These are phyloP conservation scores for Syzygium malaccense DNA, from an alignment of 441 rosid species.

Conservation along the genomic window DNA sequence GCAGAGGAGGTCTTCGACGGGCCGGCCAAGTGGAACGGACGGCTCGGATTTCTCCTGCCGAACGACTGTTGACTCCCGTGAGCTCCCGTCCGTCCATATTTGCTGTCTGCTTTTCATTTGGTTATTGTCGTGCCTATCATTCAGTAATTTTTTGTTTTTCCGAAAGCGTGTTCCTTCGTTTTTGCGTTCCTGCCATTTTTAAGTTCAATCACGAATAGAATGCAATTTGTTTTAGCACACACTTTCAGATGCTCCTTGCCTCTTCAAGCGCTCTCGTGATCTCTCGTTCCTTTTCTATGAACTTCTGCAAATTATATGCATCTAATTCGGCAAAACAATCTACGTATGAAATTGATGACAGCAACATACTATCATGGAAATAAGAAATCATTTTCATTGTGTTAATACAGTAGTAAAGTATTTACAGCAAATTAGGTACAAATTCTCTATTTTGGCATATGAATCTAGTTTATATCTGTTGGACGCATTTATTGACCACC, in stretches of 20 bases:
- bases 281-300: too few relatives aligned
- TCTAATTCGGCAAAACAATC: background rate
- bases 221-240: background rate
- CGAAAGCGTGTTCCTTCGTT: background rate
- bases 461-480: too few relatives aligned
- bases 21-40: slow-evolving; percentile 64
- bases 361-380: background rate
- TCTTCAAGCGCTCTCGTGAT: background rate
- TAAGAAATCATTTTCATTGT: background rate
- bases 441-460: background rate
- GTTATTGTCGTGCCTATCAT: background rate
- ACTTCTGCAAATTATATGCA: background rate
- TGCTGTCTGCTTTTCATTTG: background rate
- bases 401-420: background rate
- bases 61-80: slow-evolving; percentile 84
- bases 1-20: slow-evolving; percentile 30
- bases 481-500: background rate
- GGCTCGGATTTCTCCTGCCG: slow-evolving; percentile 81
- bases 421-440: background rate
- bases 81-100: slow-evolving; percentile 1
- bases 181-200: background rate
- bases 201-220: background rate
- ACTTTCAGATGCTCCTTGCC: background rate
- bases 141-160: background rate
- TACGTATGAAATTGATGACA: background rate